Base-by-base conservation (phyloP, 1,139 yeast genomes). In the Blastobotrys capitulatus region DNA sequence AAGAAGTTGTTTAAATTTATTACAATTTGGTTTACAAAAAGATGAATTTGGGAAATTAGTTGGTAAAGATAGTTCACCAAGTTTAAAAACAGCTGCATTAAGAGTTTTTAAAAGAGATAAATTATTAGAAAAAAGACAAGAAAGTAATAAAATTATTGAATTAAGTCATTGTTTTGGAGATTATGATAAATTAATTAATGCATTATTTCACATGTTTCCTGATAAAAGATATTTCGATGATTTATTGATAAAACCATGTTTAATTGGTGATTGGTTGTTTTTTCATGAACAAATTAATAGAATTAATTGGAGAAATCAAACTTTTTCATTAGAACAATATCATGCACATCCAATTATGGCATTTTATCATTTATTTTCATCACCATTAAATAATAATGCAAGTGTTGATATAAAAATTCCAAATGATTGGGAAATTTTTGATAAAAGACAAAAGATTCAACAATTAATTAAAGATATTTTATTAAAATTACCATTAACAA, bases 1-100 rank as follows among this genome's bases (percentile, higher is more conserved):
- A 31, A 72, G 98, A 57, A 87, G 90, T 35, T 85, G 96, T 63
- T 73, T 92, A 44, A 92, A 92, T 62, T 78, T 84, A 59, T 67
- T 92, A 38, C 98, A 92, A 60, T 89, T 90, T 60, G 77, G 75
- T 48, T 71, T 76, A 15, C 42, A 38, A 8, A 36, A 52, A 26
- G 38, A 32, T 20, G 27, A 42, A 20, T 38, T 50, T 27, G 53
- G 52, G 9, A 25, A 47, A 20, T 49, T 52, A 38, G 37, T 48
- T 8, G 51, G 59, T 49, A 61, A 62, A 48, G 59, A 65, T 50
- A 37, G 49, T 32, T 44, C 53, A 26, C 42, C 53, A 41, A 50
- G 55, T 42, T 52, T 65, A 61, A 48, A 55, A 35, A 46, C 52
- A 52, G 57, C 65, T 5, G 61, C 63, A 6, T 56, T 56, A 40